A percentile compares a stretch with the other conserved stretches of the same genome.
phyloP scores from a whole-genome alignment of 371 early-diverging fungal genomes.

The Fennellomyces sp. region DNA sequence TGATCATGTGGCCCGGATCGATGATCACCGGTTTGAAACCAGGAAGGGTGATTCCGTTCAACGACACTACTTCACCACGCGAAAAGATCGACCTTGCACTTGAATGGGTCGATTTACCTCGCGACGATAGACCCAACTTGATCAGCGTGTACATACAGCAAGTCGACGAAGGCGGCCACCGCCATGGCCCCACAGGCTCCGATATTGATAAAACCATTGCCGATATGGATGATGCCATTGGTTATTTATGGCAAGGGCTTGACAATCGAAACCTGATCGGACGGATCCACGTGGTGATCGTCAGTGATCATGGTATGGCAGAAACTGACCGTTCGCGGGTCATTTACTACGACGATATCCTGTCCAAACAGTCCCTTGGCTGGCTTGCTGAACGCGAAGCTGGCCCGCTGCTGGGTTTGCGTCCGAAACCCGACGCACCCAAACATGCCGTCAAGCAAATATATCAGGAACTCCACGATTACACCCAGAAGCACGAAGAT shows the following conservation, averaged over 20 bases:
- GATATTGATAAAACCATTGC: constrained; percentile 58
- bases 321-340: constrained; percentile 39
- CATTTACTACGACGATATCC: constrained; percentile 76
- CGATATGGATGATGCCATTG: constrained; percentile 70
- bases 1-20: constrained; percentile 91
- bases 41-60: constrained; percentile 63
- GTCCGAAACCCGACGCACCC: constrained; percentile 49
- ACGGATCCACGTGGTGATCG: constrained; percentile 78
- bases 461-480: constrained; percentile 41
- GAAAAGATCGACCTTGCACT: constrained; percentile 66
- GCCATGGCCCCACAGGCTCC: constrained; percentile 68
- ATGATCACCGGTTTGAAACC: constrained; percentile 65
- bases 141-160: constrained; percentile 80
- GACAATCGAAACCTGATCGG: constrained; percentile 56
- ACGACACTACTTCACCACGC: constrained; percentile 40
- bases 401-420: constrained; percentile 45
- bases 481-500: constrained; percentile 30
- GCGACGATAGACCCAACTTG: constrained; percentile 67
- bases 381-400: constrained; percentile 32
- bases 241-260: constrained; percentile 59
- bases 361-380: constrained; percentile 25
- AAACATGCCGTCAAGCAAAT: constrained; percentile 22
- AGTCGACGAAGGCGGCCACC: constrained; percentile 83
- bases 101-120: constrained; percentile 77
- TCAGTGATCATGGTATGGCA: constrained; percentile 95